Base-by-base conservation (phyloP, 371 early-diverging fungal genomes). In the Lichtheimia ornata region DNA sequence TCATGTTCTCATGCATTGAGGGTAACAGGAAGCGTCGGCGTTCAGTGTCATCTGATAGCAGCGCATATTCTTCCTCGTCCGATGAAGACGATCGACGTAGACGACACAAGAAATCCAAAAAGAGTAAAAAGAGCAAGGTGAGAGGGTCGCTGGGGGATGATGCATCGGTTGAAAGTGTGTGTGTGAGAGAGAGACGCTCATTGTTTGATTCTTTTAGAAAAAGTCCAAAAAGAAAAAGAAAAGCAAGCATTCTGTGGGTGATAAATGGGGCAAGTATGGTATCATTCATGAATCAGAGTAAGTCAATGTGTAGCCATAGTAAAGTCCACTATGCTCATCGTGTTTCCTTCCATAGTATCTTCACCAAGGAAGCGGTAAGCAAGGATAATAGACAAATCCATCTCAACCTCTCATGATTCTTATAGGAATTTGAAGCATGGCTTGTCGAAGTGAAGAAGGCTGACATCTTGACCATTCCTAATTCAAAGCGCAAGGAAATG, bases 341-440 rank as follows among this genome's bases (percentile, higher is more conserved):
- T 35, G 12, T n/a, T 58, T 3, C n/a, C 47, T 58, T 3, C n/a
- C 0, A 20, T 53, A 79, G 83, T 63, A 84, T 84, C 15, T 83
- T 83, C 56, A 73, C 81, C 52, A 86, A 86, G 56, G 87, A 88
- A 58, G 54, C 78, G 17, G 81, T 74, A 72, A 65, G 66, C 62
- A 28, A 43, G 6, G 14, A 25, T 53, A 13, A 14, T 58, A 12
- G 13, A 47, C 9, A 41, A 2, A 42, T 20, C n/a, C 40, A 49
- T 52, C 12, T 17, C 13, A 22, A 41, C 6, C 5, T 13, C 24
- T 43, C 2, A 27, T 45, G 14, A 17, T 50, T 13, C 7, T 18
- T 47, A 17, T 70, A 86, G 78, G 90, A 91, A 73, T 90, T 88
- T 56, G 85, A 89, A 61, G 83, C 88, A 17, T 91, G 92, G 92